phyloP scores from a whole-genome alignment of 2,329 filamentous ascomycete genomes.

The Aspergillus udagawae region DNA sequence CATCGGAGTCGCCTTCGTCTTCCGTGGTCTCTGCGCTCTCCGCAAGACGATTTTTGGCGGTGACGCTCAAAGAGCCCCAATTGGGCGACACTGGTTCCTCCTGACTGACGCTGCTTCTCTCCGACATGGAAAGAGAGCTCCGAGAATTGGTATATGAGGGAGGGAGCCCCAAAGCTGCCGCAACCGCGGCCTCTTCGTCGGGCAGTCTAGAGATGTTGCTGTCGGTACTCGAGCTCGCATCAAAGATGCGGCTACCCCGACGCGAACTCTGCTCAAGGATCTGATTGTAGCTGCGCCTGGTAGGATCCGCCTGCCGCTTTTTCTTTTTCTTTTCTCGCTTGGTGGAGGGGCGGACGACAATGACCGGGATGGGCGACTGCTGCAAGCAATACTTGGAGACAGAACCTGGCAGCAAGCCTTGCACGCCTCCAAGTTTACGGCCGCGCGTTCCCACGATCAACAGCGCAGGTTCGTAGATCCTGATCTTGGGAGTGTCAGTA shows the following conservation, averaged over 20 bases:
- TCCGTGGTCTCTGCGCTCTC: conserved; percentile 24
- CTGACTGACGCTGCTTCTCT: conserved; percentile 30
- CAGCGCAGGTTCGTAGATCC: conserved; percentile 86
- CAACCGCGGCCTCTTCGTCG: conserved; percentile 49
- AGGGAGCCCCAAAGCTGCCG: conserved; percentile 46
- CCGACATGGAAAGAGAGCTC: conserved; percentile 33
- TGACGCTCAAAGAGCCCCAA: conserved; percentile 20
- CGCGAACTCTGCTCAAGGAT: conserved; percentile 65
- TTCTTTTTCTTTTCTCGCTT: conserved; percentile 87
- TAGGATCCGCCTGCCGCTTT: conserved; percentile 74
- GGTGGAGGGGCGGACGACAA: conserved; percentile 81
- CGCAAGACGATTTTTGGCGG: conserved; percentile 20
- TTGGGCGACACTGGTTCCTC: conserved; percentile 22
- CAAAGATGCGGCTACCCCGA: conserved; percentile 50
- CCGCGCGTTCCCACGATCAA: conserved; percentile 86
- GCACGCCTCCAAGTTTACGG: conserved; percentile 77
- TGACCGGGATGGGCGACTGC: conserved; percentile 87
- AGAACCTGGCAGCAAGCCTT: conserved; percentile 79
- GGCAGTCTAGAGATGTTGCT: conserved; percentile 43
- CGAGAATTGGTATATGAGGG: conserved; percentile 28
- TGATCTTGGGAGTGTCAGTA: conserved; percentile 57
- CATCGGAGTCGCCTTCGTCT: conserved; percentile 17
- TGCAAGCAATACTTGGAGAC: conserved; percentile 95
- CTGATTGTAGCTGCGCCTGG: conserved; percentile 69
- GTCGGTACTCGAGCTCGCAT: conserved; percentile 45